Conservation (phyloP, 164 flowering plant species). For the Annona cherimola region DNA sequence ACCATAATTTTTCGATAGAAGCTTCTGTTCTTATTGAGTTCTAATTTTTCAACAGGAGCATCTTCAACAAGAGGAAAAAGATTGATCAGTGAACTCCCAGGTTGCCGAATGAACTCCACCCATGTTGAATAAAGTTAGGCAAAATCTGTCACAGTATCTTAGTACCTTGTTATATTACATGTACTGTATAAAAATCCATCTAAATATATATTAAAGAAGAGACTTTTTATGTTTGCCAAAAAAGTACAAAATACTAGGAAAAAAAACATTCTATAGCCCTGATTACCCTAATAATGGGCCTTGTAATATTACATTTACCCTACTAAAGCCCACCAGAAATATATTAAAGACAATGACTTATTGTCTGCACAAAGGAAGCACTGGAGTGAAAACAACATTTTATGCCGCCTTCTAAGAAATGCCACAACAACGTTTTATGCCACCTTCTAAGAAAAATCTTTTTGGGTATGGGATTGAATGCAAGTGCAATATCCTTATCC, state of each 20-base stretch:
- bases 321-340: no score
- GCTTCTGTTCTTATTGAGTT: no score
- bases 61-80: slow-evolving; percentile 8
- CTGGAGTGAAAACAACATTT: no score
- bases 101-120: not conserved
- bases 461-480: no score
- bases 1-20: no score
- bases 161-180: not conserved
- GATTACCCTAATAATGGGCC: not conserved
- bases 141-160: not conserved
- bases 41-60: slow-evolving; percentile 8
- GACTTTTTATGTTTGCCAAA: not conserved
- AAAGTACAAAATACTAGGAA: no score
- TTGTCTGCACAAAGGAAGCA: no score
- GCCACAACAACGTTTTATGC: no score
- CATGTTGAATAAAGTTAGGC: not conserved
- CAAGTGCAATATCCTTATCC: no score
- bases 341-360: no score
- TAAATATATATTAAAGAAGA: not conserved
- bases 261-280: not conserved
- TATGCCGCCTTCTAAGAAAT: no score
- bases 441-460: no score
- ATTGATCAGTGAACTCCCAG: not conserved
- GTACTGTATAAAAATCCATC: not conserved
- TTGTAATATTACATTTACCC: not conserved